phyloP scores from a whole-genome alignment of 2,329 filamentous ascomycete genomes.

The Aspergillus flavus region DNA sequence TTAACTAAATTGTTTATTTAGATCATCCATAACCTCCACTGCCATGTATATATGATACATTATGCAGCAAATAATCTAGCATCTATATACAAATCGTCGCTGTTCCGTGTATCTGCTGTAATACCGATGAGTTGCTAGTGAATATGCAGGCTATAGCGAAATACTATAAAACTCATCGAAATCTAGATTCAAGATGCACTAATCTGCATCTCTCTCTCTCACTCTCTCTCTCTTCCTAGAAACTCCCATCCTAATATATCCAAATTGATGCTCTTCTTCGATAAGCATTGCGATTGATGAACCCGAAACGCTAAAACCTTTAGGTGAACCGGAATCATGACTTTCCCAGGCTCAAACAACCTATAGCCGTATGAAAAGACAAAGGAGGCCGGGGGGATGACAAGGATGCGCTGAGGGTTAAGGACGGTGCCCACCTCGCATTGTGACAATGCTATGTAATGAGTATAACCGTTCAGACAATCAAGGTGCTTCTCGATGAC shows the following conservation, averaged over 20 bases:
- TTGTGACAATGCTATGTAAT: not conserved
- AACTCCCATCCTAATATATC: not conserved
- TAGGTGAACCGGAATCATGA: not conserved
- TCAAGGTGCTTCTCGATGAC: conserved; percentile 2
- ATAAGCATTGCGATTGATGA: not conserved
- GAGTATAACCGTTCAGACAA: not conserved
- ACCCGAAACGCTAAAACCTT: not conserved
- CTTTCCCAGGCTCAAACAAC: not conserved
- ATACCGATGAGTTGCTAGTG: not conserved
- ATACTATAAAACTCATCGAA: not conserved
- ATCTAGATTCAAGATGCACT: not conserved
- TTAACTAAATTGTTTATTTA: not conserved
- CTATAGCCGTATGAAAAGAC: not conserved
- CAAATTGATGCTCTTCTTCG: not conserved
- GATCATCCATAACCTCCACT: not conserved
- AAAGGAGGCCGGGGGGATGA: too few relatives aligned
- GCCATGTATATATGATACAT: not conserved
- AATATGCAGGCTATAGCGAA: not conserved
- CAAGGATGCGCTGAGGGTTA: not conserved
- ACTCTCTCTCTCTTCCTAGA: not conserved
- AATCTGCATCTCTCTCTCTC: not conserved
- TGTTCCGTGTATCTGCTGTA: not conserved
- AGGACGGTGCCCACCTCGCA: not conserved
- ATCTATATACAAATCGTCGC: not conserved
- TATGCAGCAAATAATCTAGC: not conserved